Conservation (phyloP, 768 basidiomycete genomes). For the Xerocomellus dryophilus region DNA sequence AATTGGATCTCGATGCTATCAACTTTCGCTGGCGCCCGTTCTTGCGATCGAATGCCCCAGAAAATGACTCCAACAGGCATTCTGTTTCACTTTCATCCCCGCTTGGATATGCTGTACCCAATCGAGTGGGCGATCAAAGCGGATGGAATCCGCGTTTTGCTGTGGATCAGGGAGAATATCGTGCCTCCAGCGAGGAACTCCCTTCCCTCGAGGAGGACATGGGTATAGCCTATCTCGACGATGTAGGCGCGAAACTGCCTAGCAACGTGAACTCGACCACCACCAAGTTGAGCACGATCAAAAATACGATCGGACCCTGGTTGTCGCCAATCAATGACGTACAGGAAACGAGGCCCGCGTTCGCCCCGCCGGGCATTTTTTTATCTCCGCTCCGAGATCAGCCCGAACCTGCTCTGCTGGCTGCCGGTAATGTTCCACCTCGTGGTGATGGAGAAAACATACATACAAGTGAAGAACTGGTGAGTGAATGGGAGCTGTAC, state of each 20-base stretch:
- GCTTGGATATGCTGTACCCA: conserved; percentile 2
- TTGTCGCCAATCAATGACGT: conserved; percentile 15
- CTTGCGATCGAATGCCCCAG: conserved; percentile 25
- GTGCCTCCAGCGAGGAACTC: conserved; percentile 13
- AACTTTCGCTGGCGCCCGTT: conserved; percentile 62
- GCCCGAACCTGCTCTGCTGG: conserved; percentile 4
- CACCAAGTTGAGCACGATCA: background rate
- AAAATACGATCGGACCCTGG: background rate
- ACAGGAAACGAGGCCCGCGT: conserved; percentile 5
- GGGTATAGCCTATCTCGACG: conserved; percentile 6
- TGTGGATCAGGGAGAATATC: conserved; percentile 8
- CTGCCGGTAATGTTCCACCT: conserved; percentile 4
- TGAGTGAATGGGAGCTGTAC: conserved; percentile 15
- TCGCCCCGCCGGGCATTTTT: conserved; percentile 24
- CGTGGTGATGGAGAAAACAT: conserved; percentile 19
- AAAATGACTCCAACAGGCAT: background rate
- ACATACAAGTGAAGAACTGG: conserved; percentile 7
- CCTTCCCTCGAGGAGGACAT: conserved; percentile 6
- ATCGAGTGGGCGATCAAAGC: conserved; percentile 16
- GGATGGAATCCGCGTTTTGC: conserved; percentile 11
- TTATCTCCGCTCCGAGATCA: conserved; percentile 31
- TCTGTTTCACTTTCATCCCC: background rate
- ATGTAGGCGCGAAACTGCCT: conserved; percentile 2
- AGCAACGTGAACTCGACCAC: conserved; percentile 4
- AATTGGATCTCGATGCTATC: conserved; percentile 39